Conservation (phyloP, 345 rosid genomes). For the Euphorbia pulcherrima region DNA sequence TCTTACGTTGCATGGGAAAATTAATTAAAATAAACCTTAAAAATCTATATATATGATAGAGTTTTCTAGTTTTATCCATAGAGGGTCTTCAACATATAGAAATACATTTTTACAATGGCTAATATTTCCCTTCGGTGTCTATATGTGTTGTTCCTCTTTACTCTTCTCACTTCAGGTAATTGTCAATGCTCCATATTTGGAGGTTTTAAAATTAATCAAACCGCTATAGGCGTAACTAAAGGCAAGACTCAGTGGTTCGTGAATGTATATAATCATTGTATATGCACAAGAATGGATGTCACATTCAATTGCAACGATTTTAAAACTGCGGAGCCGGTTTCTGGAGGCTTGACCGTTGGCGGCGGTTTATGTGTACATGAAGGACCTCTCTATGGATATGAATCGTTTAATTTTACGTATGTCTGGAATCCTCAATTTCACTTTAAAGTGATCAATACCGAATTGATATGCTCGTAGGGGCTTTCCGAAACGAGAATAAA, state of each 20-base stretch:
- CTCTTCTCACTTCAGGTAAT: not conserved
- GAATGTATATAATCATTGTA: not conserved
- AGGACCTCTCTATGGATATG: not conserved
- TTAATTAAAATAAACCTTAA: too few species aligned
- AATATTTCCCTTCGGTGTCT: not conserved
- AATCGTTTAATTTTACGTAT: constrained; percentile 4
- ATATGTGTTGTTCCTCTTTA: not conserved
- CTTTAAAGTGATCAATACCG: not conserved
- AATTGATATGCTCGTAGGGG: not conserved
- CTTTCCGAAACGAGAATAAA: too few species aligned
- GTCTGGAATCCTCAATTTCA: not conserved
- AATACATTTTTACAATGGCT: not conserved
- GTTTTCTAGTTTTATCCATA: too few species aligned
- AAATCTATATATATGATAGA: too few species aligned
- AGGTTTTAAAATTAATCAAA: not conserved
- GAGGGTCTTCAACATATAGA: too few species aligned
- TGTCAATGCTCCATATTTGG: not conserved
- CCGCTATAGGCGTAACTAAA: not conserved
- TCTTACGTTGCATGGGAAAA: too few species aligned
- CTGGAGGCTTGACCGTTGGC: not conserved
- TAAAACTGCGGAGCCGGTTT: not conserved
- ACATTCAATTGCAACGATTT: not conserved
- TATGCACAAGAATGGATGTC: not conserved
- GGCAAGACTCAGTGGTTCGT: not conserved
- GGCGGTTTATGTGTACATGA: not conserved